These are phyloP conservation scores for Groenewaldozyma salmanticensis DNA, from an alignment of 805 yeast genomes.

Conservation along the genomic window DNA sequence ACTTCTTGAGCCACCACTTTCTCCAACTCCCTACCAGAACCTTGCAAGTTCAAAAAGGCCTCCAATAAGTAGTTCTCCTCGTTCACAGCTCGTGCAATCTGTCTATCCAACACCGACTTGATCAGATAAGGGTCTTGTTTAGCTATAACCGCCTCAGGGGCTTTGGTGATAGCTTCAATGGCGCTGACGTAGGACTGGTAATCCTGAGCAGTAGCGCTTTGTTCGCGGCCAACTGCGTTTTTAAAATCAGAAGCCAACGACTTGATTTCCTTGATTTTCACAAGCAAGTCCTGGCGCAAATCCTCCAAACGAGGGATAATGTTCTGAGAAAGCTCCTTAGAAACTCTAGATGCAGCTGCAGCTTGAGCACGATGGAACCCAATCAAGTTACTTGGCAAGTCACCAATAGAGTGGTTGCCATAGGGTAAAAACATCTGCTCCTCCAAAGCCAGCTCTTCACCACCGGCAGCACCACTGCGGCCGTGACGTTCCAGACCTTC, in stretches of 20 bases:
- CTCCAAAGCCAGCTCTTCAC: conserved; percentile 26
- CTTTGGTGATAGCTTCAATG: conserved; percentile 48
- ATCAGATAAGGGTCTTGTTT: conserved; percentile 76
- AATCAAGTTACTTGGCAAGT: conserved; percentile 62
- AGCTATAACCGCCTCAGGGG: conserved; percentile 35
- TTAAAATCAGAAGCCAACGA: conserved; percentile 77
- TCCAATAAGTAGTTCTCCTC: conserved; percentile 86
- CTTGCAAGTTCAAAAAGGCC: conserved; percentile 78
- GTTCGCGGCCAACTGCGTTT: conserved; percentile 61
- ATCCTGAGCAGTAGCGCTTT: conserved; percentile 51
- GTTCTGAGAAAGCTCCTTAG: conserved; percentile 50
- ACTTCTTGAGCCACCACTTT: conserved; percentile 79
- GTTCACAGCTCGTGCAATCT: conserved; percentile 62
- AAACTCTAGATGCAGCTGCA: conserved; percentile 44
- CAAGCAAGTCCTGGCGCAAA: conserved; percentile 62
- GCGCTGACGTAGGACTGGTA: conserved; percentile 48
- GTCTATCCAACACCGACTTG: conserved; percentile 62
- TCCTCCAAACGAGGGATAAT: conserved; percentile 61
- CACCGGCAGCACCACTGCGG: conserved; percentile 7
- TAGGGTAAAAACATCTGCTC: conserved; percentile 54
- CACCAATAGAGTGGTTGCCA: conserved; percentile 76
- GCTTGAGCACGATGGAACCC: conserved; percentile 56
- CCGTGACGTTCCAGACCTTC: conserved; percentile 5
- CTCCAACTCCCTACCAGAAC: conserved; percentile 80
- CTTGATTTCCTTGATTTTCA: conserved; percentile 81